Evolutionary conservation across 2,329 filamentous ascomycete genomes (phyloP).

Genomic region (Colletotrichum sidae): DNA sequence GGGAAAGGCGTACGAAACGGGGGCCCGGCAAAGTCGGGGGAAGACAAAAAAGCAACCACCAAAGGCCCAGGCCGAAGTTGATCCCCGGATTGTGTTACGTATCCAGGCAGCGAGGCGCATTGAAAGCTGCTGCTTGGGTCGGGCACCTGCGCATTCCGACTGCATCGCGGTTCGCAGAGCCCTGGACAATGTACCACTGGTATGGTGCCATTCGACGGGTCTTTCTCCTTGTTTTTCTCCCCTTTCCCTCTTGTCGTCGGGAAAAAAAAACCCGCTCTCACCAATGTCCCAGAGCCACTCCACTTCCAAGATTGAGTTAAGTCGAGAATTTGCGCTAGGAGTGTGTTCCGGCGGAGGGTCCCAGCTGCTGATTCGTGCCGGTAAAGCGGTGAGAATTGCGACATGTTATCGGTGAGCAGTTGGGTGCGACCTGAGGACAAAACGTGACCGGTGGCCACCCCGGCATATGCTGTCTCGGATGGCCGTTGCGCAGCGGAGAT

Average conservation of each 20-base stretch:
- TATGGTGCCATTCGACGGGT: conserved; percentile 16
- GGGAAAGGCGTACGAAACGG: conserved; percentile 30
- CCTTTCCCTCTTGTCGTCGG: neutral
- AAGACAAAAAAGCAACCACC: conserved; percentile 37
- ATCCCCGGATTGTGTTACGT: conserved; percentile 19
- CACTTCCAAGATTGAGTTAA: conserved; percentile 15
- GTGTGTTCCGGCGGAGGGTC: conserved; percentile 15
- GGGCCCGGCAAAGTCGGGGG: conserved; percentile 22
- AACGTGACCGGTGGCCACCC: neutral
- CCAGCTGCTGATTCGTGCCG: conserved; percentile 12
- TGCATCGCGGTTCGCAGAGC: conserved; percentile 8
- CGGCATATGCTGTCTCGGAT: conserved; percentile 22
- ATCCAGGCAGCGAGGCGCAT: conserved; percentile 17
- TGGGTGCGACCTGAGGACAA: neutral
- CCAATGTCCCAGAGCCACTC: neutral
- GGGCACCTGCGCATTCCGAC: conserved; percentile 6
- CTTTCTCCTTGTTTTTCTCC: neutral
- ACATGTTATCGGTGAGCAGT: conserved; percentile 24
- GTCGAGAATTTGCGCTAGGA: conserved; percentile 10
- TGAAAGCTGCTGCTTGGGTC: conserved; percentile 9
- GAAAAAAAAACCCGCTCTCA: too few species aligned
- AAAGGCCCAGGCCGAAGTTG: conserved; percentile 17
- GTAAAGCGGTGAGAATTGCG: conserved; percentile 28
- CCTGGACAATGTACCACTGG: conserved; percentile 3
- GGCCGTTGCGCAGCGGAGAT: conserved; percentile 4